phyloP scores from a whole-genome alignment of 148 eudicot species.

The Suaeda aralocaspica region DNA sequence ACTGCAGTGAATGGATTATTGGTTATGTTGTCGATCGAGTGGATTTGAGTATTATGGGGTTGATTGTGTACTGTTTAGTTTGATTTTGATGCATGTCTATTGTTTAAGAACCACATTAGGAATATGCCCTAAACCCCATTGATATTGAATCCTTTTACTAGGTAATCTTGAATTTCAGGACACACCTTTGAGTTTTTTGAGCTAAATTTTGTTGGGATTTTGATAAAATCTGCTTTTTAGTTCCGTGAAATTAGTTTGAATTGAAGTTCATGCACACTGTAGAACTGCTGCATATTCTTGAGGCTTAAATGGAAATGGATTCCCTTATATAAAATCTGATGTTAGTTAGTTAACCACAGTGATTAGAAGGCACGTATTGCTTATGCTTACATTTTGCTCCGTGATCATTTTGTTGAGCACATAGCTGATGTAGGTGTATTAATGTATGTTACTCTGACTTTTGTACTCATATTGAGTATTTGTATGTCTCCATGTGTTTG shows the following conservation, averaged over 20 bases:
- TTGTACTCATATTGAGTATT: not conserved
- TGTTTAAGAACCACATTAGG: not conserved
- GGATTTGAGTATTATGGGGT: not conserved
- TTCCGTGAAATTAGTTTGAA: not conserved
- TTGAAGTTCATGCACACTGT: not conserved
- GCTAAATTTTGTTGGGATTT: slow-evolving; percentile 1
- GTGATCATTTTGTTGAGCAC: too few relatives aligned
- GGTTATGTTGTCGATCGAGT: too few relatives aligned
- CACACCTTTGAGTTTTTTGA: not conserved
- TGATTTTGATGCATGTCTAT: not conserved
- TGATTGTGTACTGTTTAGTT: not conserved
- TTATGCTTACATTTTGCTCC: too few relatives aligned
- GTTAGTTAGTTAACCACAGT: not conserved
- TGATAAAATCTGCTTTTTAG: not conserved
- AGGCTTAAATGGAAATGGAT: not conserved
- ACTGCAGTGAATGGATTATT: not conserved
- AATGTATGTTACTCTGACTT: not conserved
- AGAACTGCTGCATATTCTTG: not conserved
- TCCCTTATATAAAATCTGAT: not conserved
- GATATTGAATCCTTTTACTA: not conserved
- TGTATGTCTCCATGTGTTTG: not conserved
- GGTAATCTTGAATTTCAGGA: not conserved
- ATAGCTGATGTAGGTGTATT: too few relatives aligned
- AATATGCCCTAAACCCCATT: not conserved
- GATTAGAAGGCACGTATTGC: too few relatives aligned